Percentiles rank a stretch among this genome's conserved stretches.
Evolutionary conservation across 768 basidiomycete species (phyloP).

Genomic region (Macrolepiota fuliginosa): DNA sequence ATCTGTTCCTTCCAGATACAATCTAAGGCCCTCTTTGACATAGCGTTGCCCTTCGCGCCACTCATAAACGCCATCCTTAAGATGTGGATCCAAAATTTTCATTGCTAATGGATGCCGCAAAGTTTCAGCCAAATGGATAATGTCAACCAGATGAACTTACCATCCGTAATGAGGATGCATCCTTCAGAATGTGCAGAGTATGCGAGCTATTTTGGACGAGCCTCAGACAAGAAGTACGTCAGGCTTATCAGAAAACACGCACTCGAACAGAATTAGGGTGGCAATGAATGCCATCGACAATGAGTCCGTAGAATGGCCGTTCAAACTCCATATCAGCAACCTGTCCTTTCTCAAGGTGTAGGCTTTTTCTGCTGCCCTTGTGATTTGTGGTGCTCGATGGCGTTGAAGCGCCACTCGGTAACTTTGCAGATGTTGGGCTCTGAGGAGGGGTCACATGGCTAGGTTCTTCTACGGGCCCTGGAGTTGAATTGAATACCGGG

Average conservation of each 20-base stretch:
- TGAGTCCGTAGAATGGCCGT: constrained; percentile 84
- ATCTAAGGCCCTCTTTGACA: constrained; percentile 75
- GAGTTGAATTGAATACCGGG: neutral
- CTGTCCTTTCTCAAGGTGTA: constrained; percentile 47
- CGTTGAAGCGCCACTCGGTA: constrained; percentile 20
- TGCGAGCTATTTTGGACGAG: constrained; percentile 54
- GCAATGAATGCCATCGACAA: constrained; percentile 89
- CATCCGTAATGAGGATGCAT: constrained; percentile 88
- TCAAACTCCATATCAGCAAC: constrained; percentile 52
- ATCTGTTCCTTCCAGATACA: constrained; percentile 81
- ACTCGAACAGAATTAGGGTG: constrained; percentile 90
- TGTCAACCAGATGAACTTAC: constrained; percentile 36
- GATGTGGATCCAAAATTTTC: constrained; percentile 82
- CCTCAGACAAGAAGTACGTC: neutral
- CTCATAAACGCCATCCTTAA: constrained; percentile 80
- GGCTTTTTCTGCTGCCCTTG: constrained; percentile 30
- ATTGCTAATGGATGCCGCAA: constrained; percentile 48
- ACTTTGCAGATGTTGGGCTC: neutral
- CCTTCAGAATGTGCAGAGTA: constrained; percentile 82
- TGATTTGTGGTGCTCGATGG: constrained; percentile 16
- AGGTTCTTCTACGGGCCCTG: neutral
- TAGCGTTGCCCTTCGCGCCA: constrained; percentile 85
- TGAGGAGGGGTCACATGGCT: neutral
- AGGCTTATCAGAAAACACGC: constrained; percentile 23
- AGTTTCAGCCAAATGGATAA: neutral